A percentile compares a stretch with the other conserved stretches of the same genome.
Conservation (phyloP, 441 rosid species). For the Biscutella auriculata region DNA sequence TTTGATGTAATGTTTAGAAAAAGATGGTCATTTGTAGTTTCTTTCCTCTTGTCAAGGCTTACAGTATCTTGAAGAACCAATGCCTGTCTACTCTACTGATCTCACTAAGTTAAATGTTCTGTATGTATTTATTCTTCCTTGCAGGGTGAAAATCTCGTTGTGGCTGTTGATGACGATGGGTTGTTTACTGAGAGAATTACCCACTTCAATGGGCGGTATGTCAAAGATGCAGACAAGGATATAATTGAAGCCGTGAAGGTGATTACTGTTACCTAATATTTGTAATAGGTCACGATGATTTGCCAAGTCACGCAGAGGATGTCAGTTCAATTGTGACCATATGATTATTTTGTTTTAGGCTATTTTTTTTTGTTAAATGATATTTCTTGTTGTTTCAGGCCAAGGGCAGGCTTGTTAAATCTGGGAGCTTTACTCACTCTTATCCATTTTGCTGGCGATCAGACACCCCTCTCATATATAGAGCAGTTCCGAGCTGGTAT, state of each 20-base stretch:
- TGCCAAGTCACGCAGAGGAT: background rate
- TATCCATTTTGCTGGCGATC: conserved; percentile 97
- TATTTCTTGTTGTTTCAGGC: conserved; percentile 35
- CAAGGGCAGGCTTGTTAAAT: conserved; percentile 84
- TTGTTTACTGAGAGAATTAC: conserved; percentile 66
- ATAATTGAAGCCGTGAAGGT: conserved; percentile 89
- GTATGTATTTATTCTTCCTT: background rate
- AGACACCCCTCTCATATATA: conserved; percentile 88
- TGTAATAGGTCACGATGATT: background rate
- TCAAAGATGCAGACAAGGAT: conserved; percentile 92
- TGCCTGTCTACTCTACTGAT: background rate
- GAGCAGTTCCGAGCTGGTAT: conserved; percentile 99
- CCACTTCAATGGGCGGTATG: conserved; percentile 65
- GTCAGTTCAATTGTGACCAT: background rate
- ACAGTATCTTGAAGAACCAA: background rate
- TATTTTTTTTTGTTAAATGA: background rate
- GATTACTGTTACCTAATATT: conserved; percentile 1
- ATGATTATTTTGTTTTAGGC: background rate
- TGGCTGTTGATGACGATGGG: conserved; percentile 97
- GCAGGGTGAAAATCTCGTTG: conserved; percentile 76
- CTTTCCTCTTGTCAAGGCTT: background rate
- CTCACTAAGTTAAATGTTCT: conserved; percentile 2
- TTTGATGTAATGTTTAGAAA: background rate
- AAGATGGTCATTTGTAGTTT: background rate
- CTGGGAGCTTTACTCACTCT: conserved; percentile 72